phyloP scores from a whole-genome alignment of 2,329 filamentous ascomycete species.

The Arthrobotrys iridis region DNA sequence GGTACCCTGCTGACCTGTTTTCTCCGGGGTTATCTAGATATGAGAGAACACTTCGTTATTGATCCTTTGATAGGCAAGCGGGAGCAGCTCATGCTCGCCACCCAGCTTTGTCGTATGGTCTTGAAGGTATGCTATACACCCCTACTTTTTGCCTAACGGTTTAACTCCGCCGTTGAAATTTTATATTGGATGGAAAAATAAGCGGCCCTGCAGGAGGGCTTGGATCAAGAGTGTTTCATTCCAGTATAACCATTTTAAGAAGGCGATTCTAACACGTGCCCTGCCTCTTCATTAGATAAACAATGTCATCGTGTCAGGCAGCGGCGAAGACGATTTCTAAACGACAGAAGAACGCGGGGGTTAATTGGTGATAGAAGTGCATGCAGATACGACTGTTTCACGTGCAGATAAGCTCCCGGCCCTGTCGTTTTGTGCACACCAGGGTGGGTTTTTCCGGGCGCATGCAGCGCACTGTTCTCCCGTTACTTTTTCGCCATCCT shows the following conservation, averaged over 20 bases:
- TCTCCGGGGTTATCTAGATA: conserved; percentile 68
- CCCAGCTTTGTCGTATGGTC: conserved; percentile 97
- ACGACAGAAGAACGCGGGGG: conserved; percentile 2
- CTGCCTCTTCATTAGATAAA: conserved; percentile 55
- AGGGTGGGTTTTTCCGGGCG: conserved; percentile 48
- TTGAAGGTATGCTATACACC: conserved; percentile 73
- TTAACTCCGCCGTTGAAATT: conserved; percentile 73
- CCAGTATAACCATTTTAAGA: conserved; percentile 23
- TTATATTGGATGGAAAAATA: conserved; percentile 64
- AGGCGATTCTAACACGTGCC: conserved; percentile 40
- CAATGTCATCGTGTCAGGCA: conserved; percentile 59
- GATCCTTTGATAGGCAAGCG: conserved; percentile 98
- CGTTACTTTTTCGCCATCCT: conserved; percentile 22
- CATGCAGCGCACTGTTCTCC: conserved; percentile 39
- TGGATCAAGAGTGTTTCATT: conserved; percentile 41
- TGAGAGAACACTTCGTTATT: conserved; percentile 98
- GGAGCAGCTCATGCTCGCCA: conserved; percentile 94
- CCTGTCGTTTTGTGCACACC: conserved; percentile 13
- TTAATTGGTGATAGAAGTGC: conserved; percentile 20
- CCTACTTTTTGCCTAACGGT: conserved; percentile 69
- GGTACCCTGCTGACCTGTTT: conserved; percentile 42
- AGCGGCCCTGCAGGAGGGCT: conserved; percentile 22
- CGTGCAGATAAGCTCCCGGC: conserved; percentile 34
- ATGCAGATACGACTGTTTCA: conserved; percentile 47
- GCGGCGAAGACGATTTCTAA: conserved; percentile 60